phyloP scores from a whole-genome alignment of 768 basidiomycete genomes.

The Mycena rosella region DNA sequence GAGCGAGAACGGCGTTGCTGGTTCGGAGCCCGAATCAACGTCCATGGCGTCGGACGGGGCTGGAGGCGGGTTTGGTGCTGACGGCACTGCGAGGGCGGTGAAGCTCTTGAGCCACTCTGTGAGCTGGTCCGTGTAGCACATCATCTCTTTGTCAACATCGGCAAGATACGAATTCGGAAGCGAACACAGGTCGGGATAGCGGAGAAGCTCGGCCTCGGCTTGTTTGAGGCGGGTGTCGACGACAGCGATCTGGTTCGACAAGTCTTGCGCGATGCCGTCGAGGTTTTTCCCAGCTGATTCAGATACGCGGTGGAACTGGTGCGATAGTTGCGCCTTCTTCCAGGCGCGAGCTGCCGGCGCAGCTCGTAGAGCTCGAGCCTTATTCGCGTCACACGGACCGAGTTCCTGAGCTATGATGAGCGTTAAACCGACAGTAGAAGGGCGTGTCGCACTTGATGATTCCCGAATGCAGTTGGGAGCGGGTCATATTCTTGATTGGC shows the following conservation, averaged over 20 bases:
- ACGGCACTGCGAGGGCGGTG: neutral
- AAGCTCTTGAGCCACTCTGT: conserved; percentile 23
- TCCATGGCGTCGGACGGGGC: conserved; percentile 19
- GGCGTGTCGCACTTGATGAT: conserved; percentile 28
- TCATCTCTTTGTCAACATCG: conserved; percentile 23
- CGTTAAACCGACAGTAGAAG: neutral
- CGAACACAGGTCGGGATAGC: conserved; percentile 25
- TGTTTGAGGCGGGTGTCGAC: conserved; percentile 3
- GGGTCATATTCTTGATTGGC: conserved; percentile 7
- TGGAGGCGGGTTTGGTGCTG: neutral
- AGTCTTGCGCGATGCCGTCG: conserved; percentile 11
- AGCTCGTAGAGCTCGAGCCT: conserved; percentile 19
- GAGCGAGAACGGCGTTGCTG: neutral
- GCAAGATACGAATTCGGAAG: neutral
- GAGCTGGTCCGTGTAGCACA: conserved; percentile 26
- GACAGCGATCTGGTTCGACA: neutral
- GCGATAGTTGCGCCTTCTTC: conserved; percentile 29
- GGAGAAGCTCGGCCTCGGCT: conserved; percentile 10
- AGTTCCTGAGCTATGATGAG: conserved; percentile 18
- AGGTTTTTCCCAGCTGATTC: conserved; percentile 11
- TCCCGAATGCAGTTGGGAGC: conserved; percentile 19
- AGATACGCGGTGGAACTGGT: conserved; percentile 31
- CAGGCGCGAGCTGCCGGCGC: conserved; percentile 17
- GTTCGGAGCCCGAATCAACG: neutral
- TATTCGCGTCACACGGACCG: conserved; percentile 29